A percentile compares a stretch with the other conserved stretches of the same genome.
phyloP scores from a whole-genome alignment of 1,284 basidiomycete genomes.

The Cutaneotrichosporon mucoides region DNA sequence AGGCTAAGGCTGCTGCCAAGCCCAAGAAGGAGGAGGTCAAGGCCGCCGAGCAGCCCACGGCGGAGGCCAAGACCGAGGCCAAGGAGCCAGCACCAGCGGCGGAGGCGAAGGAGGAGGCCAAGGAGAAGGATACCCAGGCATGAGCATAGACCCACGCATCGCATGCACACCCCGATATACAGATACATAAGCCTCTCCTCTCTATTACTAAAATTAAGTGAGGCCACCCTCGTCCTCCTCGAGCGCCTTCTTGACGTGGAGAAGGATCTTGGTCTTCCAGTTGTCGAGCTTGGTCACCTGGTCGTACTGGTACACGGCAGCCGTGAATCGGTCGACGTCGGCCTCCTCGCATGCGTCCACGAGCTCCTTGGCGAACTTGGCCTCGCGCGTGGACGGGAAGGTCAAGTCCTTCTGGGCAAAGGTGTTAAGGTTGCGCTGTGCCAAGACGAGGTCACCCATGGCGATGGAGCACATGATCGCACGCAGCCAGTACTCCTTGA shows the following conservation, averaged over 20 bases:
- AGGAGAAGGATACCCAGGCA: neutral
- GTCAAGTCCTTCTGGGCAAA: conserved; percentile 71
- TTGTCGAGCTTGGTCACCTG: conserved; percentile 84
- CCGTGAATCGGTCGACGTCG: conserved; percentile 66
- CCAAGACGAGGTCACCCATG: conserved; percentile 78
- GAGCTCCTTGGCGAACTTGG: conserved; percentile 74
- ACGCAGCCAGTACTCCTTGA: conserved; percentile 95
- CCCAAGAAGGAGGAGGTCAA: neutral
- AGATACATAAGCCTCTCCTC: conserved; percentile 4
- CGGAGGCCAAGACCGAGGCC: neutral
- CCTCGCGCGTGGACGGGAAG: conserved; percentile 81
- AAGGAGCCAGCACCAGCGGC: neutral
- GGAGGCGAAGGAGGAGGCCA: neutral
- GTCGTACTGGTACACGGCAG: conserved; percentile 77
- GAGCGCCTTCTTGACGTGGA: conserved; percentile 80
- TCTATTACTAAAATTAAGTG: conserved; percentile 34
- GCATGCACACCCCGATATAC: conserved; percentile 11
- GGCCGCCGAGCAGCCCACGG: neutral
- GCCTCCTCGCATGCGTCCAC: conserved; percentile 74
- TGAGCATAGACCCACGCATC: conserved; percentile 1
- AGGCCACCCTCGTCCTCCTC: conserved; percentile 56
- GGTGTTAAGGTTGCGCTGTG: conserved; percentile 67
- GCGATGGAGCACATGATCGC: conserved; percentile 85
- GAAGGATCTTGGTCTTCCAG: conserved; percentile 85
- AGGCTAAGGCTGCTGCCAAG: neutral